Conservation (phyloP, 73 alveolate genomes). For the Vitrella brassicaformis region DNA sequence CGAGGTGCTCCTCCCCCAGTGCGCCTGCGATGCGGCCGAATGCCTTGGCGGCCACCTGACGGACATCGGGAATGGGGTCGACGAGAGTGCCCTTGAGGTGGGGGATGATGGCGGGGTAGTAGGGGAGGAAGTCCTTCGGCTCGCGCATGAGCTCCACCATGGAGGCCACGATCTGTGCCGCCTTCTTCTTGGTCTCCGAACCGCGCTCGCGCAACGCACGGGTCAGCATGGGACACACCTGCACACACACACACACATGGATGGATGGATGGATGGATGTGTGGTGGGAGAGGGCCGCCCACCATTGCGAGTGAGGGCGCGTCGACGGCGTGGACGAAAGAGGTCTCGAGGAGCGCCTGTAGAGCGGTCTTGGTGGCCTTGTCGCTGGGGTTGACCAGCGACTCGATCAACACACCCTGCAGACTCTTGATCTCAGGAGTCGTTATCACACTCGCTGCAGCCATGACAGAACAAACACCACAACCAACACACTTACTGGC, state of each 20-base stretch:
- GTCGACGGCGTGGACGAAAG: constrained; percentile 60
- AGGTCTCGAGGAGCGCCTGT: constrained; percentile 53
- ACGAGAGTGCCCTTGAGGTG: constrained; percentile 55
- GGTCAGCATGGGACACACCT: constrained; percentile 51
- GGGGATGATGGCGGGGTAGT: constrained; percentile 48
- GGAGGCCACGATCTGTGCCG: constrained; percentile 58
- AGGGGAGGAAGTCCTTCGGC: constrained; percentile 59
- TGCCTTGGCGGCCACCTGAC: constrained; percentile 57
- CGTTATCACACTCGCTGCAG: not conserved
- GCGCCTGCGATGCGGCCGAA: constrained; percentile 55
- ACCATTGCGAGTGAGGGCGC: constrained; percentile 59
- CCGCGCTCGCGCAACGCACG: constrained; percentile 57
- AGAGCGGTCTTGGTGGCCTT: constrained; percentile 13
- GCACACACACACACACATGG: constrained; percentile 3
- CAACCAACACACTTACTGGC: not conserved
- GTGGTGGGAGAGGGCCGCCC: not conserved
- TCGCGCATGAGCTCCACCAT: constrained; percentile 55
- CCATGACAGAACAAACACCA: not conserved
- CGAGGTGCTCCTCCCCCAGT: constrained; percentile 44
- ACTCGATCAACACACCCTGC: not conserved
- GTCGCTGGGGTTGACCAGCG: not conserved
- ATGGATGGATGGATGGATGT: not conserved
- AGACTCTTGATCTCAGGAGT: not conserved
- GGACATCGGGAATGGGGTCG: constrained; percentile 64
- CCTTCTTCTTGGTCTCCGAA: constrained; percentile 47